Base-by-base conservation (phyloP, 2,329 filamentous ascomycete genomes). In the Clarireedia monteithiana region DNA sequence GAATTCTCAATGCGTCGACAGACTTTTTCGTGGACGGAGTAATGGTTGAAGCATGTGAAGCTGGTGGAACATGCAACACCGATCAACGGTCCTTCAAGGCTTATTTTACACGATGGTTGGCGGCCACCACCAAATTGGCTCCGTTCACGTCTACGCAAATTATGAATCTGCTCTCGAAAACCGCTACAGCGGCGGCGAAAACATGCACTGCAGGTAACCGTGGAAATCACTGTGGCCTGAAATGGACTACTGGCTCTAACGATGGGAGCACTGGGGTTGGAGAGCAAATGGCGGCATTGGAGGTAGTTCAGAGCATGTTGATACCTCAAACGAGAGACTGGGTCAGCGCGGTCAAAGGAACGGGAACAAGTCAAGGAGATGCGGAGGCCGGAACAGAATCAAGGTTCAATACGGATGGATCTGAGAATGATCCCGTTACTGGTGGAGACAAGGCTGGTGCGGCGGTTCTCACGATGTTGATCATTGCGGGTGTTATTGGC, bases 381-480 rank as follows among this genome's bases (percentile, higher is more conserved):
- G 59, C 66, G 4, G 40, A 26, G 7, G 64, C 64, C 4, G 64
- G 64, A 7, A 58, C 48, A 1, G 53, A 52, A 12, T 55, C 52
- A 9, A 26, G 10, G 12, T 1, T 55, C 24, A 57, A 20, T 17
- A 50, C 39, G 9, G 58, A 47, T 42, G 49, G 47, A 36, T 45
- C 17, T 7, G 52, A 26, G 5, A 56, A 49, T 14, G 46, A 45
- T 23, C 57, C 65, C 1, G 64, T 71, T 4, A 71, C 68, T 0
- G 75, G 75, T 0, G 83, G 76, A 7, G 87, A 91, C 66, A 80
- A 74, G 60, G 85, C 80, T 3, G 89, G 87, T 10, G 88, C 86
- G 34, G 81, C 80, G 12, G 78, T 90, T 57, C 60, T 82, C 48
- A 91, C 86, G 1, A 70, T 80, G 6, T 27, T 85, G 7, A 39